Evolutionary conservation across 495 filamentous ascomycete species (phyloP).

Genomic region (Penicillium simplicissimum): DNA sequence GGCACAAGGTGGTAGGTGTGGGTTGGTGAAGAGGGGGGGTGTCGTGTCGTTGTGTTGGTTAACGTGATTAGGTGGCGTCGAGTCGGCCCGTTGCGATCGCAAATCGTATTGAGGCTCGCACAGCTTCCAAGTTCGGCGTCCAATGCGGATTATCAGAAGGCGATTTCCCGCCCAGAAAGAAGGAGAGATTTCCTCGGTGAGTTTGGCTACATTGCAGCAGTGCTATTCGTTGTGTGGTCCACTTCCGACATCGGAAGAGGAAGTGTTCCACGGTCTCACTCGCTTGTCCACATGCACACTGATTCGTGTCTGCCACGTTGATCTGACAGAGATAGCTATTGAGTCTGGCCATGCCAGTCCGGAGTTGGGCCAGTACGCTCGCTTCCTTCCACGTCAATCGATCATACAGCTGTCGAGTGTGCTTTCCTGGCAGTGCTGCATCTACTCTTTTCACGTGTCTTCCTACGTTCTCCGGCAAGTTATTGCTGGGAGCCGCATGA

Average conservation of each 20-base stretch:
- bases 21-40: constrained; percentile 4
- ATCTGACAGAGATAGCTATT: too few relatives aligned
- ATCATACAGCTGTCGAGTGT: too few relatives aligned
- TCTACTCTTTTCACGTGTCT: too few relatives aligned
- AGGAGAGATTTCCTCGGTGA: constrained; percentile 36
- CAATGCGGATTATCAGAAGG: constrained; percentile 31
- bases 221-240: constrained; percentile 30
- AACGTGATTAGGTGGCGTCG: constrained; percentile 3
- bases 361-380: too few relatives aligned
- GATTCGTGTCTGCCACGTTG: too few relatives aligned
- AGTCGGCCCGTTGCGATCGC: constrained; percentile 4
- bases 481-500: too few relatives aligned
- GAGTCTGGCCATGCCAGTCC: too few relatives aligned
- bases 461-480: too few relatives aligned
- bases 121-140: constrained; percentile 28
- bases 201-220: constrained; percentile 34
- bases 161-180: constrained; percentile 34
- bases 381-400: too few relatives aligned
- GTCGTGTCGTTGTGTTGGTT: not conserved
- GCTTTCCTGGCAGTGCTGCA: too few relatives aligned
- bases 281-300: too few relatives aligned
- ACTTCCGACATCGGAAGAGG: constrained; percentile 32
- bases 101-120: constrained; percentile 4
- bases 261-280: too few relatives aligned
- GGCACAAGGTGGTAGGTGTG: constrained; percentile 16